A percentile compares a stretch with the other conserved stretches of the same genome.
Evolutionary conservation across 306 rosid species (phyloP).

Genomic region (Castanea crenata): DNA sequence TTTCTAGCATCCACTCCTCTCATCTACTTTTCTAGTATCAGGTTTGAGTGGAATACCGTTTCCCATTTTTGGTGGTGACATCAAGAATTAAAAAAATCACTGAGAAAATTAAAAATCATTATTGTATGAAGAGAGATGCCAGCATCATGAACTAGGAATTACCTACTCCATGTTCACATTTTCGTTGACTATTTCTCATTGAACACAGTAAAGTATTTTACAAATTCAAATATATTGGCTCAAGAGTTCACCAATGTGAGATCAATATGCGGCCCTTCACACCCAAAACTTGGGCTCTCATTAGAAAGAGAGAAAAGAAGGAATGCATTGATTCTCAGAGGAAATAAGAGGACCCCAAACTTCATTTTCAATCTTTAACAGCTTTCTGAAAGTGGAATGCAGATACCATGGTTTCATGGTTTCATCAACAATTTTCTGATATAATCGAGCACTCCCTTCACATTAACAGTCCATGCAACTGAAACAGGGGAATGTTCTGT

Average conservation of each 20-base stretch:
- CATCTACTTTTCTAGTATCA: neutral
- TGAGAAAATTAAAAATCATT: neutral
- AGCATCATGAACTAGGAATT: neutral
- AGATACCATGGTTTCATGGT: conserved; percentile 42
- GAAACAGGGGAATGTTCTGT: conserved; percentile 75
- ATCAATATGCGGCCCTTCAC: conserved; percentile 19
- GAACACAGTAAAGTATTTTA: neutral
- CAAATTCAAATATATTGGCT: conserved; percentile 17
- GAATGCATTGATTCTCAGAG: neutral
- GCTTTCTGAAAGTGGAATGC: neutral
- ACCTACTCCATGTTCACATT: neutral
- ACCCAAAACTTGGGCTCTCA: conserved; percentile 20
- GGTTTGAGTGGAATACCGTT: neutral
- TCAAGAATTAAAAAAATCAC: neutral
- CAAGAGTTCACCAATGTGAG: conserved; percentile 1
- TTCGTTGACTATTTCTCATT: neutral
- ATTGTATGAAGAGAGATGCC: neutral
- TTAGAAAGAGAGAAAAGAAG: conserved; percentile 17
- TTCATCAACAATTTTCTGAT: conserved; percentile 54
- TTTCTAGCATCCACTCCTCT: too few species aligned
- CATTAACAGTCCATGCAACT: conserved; percentile 88
- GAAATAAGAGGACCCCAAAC: conserved; percentile 10
- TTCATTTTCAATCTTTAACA: conserved; percentile 15
- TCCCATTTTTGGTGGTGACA: neutral
- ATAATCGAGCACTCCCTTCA: conserved; percentile 55